These are phyloP conservation scores for Ophiostoma sp. DNA, from an alignment of 2,329 filamentous ascomycete genomes.

Conservation along the genomic window DNA sequence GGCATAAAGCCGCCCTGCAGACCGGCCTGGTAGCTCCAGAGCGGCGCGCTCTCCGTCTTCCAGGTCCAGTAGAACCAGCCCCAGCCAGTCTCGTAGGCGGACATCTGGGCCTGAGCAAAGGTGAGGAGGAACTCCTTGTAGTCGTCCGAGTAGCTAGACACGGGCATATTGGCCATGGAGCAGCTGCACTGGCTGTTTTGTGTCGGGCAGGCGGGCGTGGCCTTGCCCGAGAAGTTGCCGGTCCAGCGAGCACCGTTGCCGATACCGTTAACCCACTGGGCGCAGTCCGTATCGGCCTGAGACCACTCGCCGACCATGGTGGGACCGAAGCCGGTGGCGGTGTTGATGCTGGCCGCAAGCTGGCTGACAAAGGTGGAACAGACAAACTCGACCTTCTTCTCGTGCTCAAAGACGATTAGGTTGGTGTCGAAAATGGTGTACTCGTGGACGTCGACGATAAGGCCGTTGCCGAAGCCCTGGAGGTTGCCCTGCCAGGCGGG, in stretches of 20 bases:
- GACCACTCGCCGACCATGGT: constrained; percentile 97
- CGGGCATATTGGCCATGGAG: constrained; percentile 70
- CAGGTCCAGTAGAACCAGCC: constrained; percentile 99
- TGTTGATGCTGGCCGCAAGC: constrained; percentile 69
- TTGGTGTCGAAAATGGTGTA: constrained; percentile 96
- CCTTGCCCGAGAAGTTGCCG: constrained; percentile 74
- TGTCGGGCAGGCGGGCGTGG: constrained; percentile 73
- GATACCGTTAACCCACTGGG: constrained; percentile 83
- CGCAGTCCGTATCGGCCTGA: constrained; percentile 95
- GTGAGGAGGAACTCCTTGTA: constrained; percentile 87
- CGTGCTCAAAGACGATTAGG: constrained; percentile 79
- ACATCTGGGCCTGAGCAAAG: constrained; percentile 96
- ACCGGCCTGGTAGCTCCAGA: constrained; percentile 91
- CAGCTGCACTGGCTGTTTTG: constrained; percentile 69
- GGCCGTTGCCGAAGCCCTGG: constrained; percentile 67
- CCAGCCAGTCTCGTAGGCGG: constrained; percentile 86
- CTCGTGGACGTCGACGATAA: constrained; percentile 95
- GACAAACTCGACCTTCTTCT: constrained; percentile 81
- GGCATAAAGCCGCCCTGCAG: constrained; percentile 78
- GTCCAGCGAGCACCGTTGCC: constrained; percentile 87
- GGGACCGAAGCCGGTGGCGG: constrained; percentile 78
- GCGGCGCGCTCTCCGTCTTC: constrained; percentile 70
- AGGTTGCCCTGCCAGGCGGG: constrained; percentile 76
- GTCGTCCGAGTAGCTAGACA: constrained; percentile 62
- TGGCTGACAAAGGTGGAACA: constrained; percentile 89